A percentile compares a stretch with the other conserved stretches of the same genome.
Evolutionary conservation across 805 yeast species (phyloP).

Genomic region (Teunomyces kruisii): DNA sequence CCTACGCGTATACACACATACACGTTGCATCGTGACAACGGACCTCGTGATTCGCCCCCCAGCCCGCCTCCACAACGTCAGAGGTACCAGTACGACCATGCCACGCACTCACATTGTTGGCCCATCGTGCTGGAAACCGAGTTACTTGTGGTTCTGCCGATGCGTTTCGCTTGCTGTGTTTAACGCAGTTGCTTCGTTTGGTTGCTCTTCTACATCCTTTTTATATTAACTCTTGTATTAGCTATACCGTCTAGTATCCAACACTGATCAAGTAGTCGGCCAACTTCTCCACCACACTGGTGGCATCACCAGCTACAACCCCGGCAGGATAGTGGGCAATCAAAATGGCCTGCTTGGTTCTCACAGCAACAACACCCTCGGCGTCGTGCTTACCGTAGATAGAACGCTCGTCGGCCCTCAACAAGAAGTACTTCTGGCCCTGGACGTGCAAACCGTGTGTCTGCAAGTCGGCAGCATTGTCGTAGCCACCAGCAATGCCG

Average conservation of each 20-base stretch:
- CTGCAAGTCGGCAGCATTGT: conserved; percentile 76
- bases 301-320: conserved; percentile 92
- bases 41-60: too few species aligned
- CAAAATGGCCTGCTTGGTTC: conserved; percentile 90
- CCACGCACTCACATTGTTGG: too few species aligned
- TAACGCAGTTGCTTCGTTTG: too few species aligned
- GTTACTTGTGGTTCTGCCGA: too few species aligned
- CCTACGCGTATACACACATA: too few species aligned
- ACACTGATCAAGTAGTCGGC: conserved; percentile 92
- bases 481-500: conserved; percentile 76
- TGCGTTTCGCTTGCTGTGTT: too few species aligned
- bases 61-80: too few species aligned
- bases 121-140: too few species aligned
- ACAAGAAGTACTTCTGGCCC: conserved; percentile 82
- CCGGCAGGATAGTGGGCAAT: conserved; percentile 94
- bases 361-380: conserved; percentile 85
- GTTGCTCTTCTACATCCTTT: too few species aligned
- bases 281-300: conserved; percentile 89
- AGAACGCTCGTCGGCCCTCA: conserved; percentile 88
- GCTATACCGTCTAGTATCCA: conserved; percentile 54
- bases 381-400: conserved; percentile 90
- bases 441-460: conserved; percentile 82
- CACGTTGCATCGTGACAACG: too few species aligned
- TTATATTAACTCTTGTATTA: background rate
- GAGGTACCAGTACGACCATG: too few species aligned